A percentile compares a stretch with the other conserved stretches of the same genome.
phyloP scores from a whole-genome alignment of 75 land plant genomes.

The Sequoia sempervirens region DNA sequence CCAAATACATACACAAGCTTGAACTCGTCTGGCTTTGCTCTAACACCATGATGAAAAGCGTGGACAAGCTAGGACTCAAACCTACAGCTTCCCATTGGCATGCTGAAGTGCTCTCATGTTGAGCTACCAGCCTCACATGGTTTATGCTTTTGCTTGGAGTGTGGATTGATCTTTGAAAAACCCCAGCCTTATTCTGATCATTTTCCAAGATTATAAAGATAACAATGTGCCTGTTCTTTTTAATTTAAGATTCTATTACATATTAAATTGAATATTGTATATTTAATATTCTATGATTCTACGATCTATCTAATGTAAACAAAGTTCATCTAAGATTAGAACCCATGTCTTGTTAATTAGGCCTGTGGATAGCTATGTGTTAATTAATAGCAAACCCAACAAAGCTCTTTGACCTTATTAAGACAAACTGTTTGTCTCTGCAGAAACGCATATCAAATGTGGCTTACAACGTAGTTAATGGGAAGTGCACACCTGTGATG shows the following conservation, averaged over 20 bases:
- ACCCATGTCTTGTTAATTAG: background rate
- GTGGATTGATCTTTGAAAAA: background rate
- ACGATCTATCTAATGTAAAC: too few relatives aligned
- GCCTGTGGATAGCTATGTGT: background rate
- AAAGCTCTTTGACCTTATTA: background rate
- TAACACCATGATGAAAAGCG: background rate
- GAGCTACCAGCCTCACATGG: background rate
- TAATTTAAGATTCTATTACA: background rate
- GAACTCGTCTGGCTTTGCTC: too few relatives aligned
- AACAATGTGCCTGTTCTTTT: background rate
- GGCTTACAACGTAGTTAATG: slow-evolving; percentile 59
- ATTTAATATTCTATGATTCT: too few relatives aligned
- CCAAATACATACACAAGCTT: too few relatives aligned
- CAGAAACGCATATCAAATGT: slow-evolving; percentile 74
- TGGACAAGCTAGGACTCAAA: background rate
- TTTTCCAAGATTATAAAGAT: background rate
- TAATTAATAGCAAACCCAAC: background rate
- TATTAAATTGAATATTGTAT: background rate
- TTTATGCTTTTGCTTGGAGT: background rate
- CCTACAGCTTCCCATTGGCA: background rate
- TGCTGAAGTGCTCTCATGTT: background rate
- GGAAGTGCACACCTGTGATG: slow-evolving; percentile 38
- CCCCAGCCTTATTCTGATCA: background rate
- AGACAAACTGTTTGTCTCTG: background rate
- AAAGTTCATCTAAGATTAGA: background rate